phyloP scores from a whole-genome alignment of 345 rosid genomes.

The Populus nigra region DNA sequence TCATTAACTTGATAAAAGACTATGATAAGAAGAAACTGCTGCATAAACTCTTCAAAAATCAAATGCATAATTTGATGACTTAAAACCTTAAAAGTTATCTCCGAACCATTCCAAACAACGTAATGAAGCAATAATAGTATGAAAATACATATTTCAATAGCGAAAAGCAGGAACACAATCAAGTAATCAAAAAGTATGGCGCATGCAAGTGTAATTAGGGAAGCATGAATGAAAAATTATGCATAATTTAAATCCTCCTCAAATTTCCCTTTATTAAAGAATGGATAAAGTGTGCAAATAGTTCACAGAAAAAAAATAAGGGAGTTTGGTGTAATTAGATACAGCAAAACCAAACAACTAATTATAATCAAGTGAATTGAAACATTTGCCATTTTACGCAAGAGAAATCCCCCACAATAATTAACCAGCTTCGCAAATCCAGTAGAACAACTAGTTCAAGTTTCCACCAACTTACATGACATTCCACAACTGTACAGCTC shows the following conservation, averaged over 20 bases:
- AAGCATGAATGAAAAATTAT: not conserved
- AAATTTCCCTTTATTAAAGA: not conserved
- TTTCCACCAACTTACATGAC: constrained; percentile 5
- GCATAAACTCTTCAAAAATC: not conserved
- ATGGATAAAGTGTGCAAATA: not conserved
- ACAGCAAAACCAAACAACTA: not conserved
- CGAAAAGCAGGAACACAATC: not conserved
- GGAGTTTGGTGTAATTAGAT: not conserved
- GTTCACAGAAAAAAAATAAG: not conserved
- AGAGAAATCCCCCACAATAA: not conserved
- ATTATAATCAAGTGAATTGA: not conserved
- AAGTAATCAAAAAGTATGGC: not conserved
- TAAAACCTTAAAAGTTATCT: not conserved
- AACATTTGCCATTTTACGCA: not conserved
- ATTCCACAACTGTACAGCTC: not conserved
- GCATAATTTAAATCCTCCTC: not conserved
- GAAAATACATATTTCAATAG: not conserved
- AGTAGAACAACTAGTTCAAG: not conserved
- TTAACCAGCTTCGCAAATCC: not conserved
- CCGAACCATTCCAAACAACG: not conserved
- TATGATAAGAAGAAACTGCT: not conserved
- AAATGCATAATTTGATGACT: not conserved
- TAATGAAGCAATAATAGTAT: not conserved
- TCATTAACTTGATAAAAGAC: not conserved
- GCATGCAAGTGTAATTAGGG: not conserved